These are phyloP conservation scores for Exophiala phaeomuriformis DNA, from an alignment of 2,329 filamentous ascomycete genomes.

Conservation along the genomic window DNA sequence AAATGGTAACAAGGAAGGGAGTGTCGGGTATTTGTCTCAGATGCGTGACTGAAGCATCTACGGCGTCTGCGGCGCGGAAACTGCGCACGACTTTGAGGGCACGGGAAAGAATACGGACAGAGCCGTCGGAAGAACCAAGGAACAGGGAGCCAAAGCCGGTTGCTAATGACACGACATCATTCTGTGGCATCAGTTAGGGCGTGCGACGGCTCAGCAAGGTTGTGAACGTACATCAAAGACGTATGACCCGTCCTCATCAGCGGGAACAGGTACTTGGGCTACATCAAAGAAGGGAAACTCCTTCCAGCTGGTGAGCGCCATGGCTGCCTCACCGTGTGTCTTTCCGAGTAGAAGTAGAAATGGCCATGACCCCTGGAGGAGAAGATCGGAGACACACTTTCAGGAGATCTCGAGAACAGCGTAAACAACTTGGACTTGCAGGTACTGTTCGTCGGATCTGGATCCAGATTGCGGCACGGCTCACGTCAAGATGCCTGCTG, in stretches of 20 bases:
- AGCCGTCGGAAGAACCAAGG: constrained; percentile 75
- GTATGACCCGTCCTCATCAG: constrained; percentile 68
- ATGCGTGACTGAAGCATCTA: constrained; percentile 65
- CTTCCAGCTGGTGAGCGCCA: constrained; percentile 67
- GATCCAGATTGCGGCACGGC: no score
- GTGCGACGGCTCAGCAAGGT: constrained; percentile 4
- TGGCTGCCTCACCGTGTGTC: constrained; percentile 5
- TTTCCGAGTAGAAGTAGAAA: background rate
- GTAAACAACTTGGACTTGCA: no score
- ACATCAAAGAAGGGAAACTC: constrained; percentile 99
- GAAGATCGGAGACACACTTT: no score
- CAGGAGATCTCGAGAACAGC: no score
- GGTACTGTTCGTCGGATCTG: no score
- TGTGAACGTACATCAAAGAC: constrained; percentile 63
- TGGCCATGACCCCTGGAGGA: background rate
- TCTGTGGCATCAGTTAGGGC: constrained; percentile 31
- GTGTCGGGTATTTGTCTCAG: constrained; percentile 89
- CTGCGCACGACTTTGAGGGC: constrained; percentile 78
- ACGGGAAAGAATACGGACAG: constrained; percentile 78
- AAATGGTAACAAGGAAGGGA: constrained; percentile 67
- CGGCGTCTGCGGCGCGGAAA: constrained; percentile 74
- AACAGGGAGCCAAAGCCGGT: constrained; percentile 86
- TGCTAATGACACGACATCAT: constrained; percentile 72
- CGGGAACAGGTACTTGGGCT: constrained; percentile 65
- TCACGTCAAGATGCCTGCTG: no score